These are phyloP conservation scores for Hymenoscyphus occultus DNA, from an alignment of 2,329 filamentous ascomycete genomes.

Conservation along the genomic window DNA sequence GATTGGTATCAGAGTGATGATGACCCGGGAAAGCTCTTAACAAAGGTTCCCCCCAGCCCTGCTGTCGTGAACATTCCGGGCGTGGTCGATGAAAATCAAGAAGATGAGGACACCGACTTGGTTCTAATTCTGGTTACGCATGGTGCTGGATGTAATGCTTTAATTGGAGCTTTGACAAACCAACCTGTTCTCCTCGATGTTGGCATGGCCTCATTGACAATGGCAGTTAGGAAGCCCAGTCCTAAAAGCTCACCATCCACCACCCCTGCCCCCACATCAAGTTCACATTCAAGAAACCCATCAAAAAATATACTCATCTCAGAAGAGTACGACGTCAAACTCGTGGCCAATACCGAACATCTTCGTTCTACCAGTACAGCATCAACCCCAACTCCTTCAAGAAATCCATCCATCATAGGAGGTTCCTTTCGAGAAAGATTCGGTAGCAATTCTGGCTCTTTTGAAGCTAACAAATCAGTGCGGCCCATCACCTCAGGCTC, in stretches of 20 bases:
- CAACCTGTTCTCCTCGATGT: conserved; percentile 90
- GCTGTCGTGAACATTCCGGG: conserved; percentile 37
- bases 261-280: conserved; percentile 33
- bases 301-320: conserved; percentile 46
- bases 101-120: conserved; percentile 66
- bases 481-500: conserved; percentile 23
- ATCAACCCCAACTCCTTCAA: conserved; percentile 39
- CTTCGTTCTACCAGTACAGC: conserved; percentile 47
- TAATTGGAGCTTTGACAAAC: conserved; percentile 88
- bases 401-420: conserved; percentile 34
- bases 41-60: conserved; percentile 42
- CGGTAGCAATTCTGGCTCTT: conserved; percentile 39
- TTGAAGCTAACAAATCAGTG: conserved; percentile 23
- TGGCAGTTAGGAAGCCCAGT: conserved; percentile 64
- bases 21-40: conserved; percentile 50
- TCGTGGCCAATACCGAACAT: conserved; percentile 75
- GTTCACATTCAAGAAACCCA: conserved; percentile 40
- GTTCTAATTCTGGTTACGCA: conserved; percentile 89
- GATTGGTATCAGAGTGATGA: conserved; percentile 72
- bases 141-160: conserved; percentile 90
- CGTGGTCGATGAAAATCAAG: conserved; percentile 40
- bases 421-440: conserved; percentile 31
- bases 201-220: conserved; percentile 83
- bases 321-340: conserved; percentile 68
- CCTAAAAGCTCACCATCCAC: conserved; percentile 23